These are phyloP conservation scores for Biscutella laevigata DNA, from an alignment of 441 rosid genomes.

Conservation along the genomic window DNA sequence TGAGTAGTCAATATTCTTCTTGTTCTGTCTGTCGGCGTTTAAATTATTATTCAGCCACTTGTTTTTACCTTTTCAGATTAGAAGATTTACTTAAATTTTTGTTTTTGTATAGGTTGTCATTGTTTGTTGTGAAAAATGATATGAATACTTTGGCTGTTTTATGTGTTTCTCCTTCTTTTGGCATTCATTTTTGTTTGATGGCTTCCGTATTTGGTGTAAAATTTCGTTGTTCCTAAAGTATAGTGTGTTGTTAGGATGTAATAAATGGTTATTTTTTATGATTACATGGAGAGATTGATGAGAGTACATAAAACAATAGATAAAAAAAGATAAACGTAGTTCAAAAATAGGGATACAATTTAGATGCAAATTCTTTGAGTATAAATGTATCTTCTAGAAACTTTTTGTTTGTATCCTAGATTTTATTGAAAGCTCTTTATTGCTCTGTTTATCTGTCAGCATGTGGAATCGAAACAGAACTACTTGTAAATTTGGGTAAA, in stretches of 20 bases:
- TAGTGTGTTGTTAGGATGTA: background rate
- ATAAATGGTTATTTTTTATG: background rate
- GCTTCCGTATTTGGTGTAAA: background rate
- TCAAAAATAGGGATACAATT: background rate
- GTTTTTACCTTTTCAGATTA: background rate
- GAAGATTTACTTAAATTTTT: background rate
- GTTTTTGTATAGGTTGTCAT: no score
- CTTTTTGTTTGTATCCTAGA: background rate
- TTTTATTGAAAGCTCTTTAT: background rate
- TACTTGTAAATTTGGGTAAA: constrained; percentile 1
- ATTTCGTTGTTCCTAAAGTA: background rate
- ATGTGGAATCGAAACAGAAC: background rate
- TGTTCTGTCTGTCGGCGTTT: background rate
- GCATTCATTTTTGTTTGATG: background rate
- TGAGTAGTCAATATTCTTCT: constrained; percentile 7
- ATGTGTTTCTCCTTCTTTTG: constrained; percentile 12
- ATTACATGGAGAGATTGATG: background rate
- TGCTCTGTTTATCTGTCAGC: background rate
- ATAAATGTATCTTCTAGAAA: background rate
- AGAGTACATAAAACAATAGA: background rate
- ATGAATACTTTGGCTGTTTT: constrained; percentile 10
- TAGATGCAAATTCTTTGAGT: background rate
- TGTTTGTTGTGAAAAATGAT: constrained; percentile 9
- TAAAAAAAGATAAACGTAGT: background rate
- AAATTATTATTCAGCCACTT: background rate